Base-by-base conservation (phyloP, 2,329 filamentous ascomycete genomes). In the Nigrospora oryzae region DNA sequence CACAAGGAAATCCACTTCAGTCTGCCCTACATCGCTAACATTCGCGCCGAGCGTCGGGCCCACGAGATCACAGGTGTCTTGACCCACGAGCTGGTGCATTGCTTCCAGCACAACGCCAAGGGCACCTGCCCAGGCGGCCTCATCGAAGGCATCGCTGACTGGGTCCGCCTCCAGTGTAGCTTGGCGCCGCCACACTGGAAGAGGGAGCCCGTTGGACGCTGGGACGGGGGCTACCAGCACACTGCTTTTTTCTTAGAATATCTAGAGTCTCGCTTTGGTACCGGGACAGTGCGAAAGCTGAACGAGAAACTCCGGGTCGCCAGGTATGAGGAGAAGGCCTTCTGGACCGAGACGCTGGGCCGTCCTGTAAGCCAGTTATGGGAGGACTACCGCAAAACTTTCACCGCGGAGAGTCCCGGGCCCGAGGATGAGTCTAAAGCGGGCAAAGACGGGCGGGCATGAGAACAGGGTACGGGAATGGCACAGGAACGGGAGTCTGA, bases 1-100 rank as follows among this genome's bases (percentile, higher is more conserved):
- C 89, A 95, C 71, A 96, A 96, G 60, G 89, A 95, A 62, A 93
- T 96, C 50, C 89, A 96, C 66, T 75, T 97, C 63, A 89, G 81
- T 14, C 78, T 91, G 1, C 68, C 74, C 39, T 95, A 96, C 68
- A 81, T 95, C 53, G 57, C 67, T 37, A 54, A 59, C 38, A 69
- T 79, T 50, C 45, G 56, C 32, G 55, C 73, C 0, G 40, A 62
- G 0, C 72, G 74, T 40, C 65, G 67, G 12, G 51, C 60, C 19
- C 56, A 73, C 35, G 89, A 97, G 67, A 80, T 96, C 47, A 68
- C 78, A 15, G 93, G 93, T 36, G 89, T 97, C 1, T 64, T 97
- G 16, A 84, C 86, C 2, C 91, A 97, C 61, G 91, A 97, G 66
- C 83, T 96, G 49, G 91, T 97, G 13, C 93, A 97, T 68, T 96